These are phyloP conservation scores for Auricularia cornea DNA, from an alignment of 768 basidiomycete genomes.

Conservation along the genomic window DNA sequence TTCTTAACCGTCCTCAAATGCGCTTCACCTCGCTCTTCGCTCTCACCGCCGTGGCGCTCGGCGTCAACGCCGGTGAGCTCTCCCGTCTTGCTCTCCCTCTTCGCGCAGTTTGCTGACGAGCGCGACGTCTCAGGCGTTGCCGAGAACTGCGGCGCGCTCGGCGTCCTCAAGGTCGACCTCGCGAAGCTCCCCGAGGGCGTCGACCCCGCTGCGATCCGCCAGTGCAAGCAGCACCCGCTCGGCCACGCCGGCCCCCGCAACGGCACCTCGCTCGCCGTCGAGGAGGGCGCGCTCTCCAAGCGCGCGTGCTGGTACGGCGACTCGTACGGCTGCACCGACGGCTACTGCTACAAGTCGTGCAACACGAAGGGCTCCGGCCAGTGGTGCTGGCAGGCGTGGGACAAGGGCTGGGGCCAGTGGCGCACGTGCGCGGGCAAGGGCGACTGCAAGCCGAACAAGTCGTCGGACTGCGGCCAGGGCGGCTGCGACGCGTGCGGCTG, in stretches of 20 bases:
- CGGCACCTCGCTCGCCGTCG: neutral
- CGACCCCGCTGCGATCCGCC: neutral
- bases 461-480: neutral
- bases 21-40: too few relatives aligned
- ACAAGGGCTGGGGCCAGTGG: neutral
- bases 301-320: neutral
- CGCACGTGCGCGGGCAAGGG: neutral
- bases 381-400: neutral
- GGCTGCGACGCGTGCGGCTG: neutral
- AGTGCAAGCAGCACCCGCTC: neutral
- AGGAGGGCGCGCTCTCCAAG: neutral
- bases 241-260: neutral
- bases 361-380: neutral
- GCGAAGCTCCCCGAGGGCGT: neutral
- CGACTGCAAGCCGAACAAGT: neutral
- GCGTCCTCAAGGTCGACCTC: neutral
- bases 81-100: too few relatives aligned
- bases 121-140: too few relatives aligned
- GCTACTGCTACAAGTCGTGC: neutral
- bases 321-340: neutral
- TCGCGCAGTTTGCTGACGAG: too few relatives aligned
- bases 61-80: too few relatives aligned
- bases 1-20: too few relatives aligned
- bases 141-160: neutral
- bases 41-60: too few relatives aligned